Percentiles rank a stretch among this genome's conserved stretches.
Evolutionary conservation across 2,329 filamentous ascomycete species (phyloP).

Genomic region (Clonostachys rhizophaga): DNA sequence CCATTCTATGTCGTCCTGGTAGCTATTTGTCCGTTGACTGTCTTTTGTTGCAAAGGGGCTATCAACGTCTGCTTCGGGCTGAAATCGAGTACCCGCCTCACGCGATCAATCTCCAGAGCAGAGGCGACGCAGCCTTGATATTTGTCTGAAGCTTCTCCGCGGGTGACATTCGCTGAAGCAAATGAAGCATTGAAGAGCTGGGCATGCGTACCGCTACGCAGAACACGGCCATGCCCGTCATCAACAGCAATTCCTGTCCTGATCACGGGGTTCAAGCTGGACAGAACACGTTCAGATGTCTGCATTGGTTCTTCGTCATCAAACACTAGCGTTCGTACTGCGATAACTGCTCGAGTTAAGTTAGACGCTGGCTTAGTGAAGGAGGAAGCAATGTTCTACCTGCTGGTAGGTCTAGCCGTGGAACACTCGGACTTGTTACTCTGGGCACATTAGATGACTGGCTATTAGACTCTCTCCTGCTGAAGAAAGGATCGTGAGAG

Average conservation of each 20-base stretch:
- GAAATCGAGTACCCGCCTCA: slow-evolving; percentile 60
- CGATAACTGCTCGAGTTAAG: too few relatives aligned
- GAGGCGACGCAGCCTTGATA: slow-evolving; percentile 73
- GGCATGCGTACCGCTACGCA: slow-evolving; percentile 70
- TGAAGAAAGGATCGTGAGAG: slow-evolving; percentile 34
- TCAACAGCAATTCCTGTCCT: slow-evolving; percentile 26
- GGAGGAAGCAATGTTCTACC: too few relatives aligned
- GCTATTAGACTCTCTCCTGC: too few relatives aligned
- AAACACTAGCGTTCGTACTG: too few relatives aligned
- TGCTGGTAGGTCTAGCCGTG: too few relatives aligned
- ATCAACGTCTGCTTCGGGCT: slow-evolving; percentile 2
- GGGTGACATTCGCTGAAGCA: slow-evolving; percentile 26
- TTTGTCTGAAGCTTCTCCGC: slow-evolving; percentile 58
- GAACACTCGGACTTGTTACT: too few relatives aligned
- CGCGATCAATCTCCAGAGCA: slow-evolving; percentile 75
- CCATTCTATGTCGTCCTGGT: slow-evolving; percentile 5
- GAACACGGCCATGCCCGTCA: slow-evolving; percentile 57
- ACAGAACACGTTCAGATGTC: slow-evolving; percentile 53
- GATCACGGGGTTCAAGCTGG: slow-evolving; percentile 36
- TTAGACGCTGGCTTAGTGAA: too few relatives aligned
- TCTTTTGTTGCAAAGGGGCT: not conserved
- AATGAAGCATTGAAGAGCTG: slow-evolving; percentile 56
- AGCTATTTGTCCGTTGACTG: not conserved
- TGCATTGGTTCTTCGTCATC: too few relatives aligned
- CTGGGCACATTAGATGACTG: too few relatives aligned